Conservation (phyloP, 768 basidiomycete species). For the Auricularia sp. region DNA sequence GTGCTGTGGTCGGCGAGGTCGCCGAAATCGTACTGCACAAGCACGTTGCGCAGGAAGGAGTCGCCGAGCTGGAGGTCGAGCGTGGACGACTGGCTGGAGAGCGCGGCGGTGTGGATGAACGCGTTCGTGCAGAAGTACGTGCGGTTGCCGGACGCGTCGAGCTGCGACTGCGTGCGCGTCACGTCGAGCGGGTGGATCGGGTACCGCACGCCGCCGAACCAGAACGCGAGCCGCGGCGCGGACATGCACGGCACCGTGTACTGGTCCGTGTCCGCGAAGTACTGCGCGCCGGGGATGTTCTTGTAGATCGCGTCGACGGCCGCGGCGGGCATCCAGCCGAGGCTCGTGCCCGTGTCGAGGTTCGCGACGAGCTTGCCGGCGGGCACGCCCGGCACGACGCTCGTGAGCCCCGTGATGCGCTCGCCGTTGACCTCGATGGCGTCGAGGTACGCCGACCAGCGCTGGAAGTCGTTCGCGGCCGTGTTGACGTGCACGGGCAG, state of each 20-base stretch:
- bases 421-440: slow-evolving; percentile 5
- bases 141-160: slow-evolving; percentile 34
- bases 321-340: slow-evolving; percentile 16
- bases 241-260: slow-evolving; percentile 74
- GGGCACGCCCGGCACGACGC: background rate
- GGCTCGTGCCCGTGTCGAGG: slow-evolving; percentile 21
- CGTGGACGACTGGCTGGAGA: background rate
- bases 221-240: slow-evolving; percentile 58
- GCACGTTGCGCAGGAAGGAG: background rate
- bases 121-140: background rate
- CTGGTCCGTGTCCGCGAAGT: slow-evolving; percentile 40
- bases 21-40: background rate
- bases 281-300: slow-evolving; percentile 61
- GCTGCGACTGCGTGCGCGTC: slow-evolving; percentile 45
- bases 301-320: slow-evolving; percentile 55
- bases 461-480: background rate
- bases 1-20: background rate
- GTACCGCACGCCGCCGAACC: slow-evolving; percentile 56
- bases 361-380: slow-evolving; percentile 14
- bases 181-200: slow-evolving; percentile 69
- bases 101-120: background rate
- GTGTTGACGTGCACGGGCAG: slow-evolving; percentile 6
- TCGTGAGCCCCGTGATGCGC: background rate
- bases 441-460: slow-evolving; percentile 4
- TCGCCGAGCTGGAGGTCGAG: slow-evolving; percentile 1